phyloP scores from a whole-genome alignment of 2,329 filamentous ascomycete genomes.

The Eurotiales sp. region DNA sequence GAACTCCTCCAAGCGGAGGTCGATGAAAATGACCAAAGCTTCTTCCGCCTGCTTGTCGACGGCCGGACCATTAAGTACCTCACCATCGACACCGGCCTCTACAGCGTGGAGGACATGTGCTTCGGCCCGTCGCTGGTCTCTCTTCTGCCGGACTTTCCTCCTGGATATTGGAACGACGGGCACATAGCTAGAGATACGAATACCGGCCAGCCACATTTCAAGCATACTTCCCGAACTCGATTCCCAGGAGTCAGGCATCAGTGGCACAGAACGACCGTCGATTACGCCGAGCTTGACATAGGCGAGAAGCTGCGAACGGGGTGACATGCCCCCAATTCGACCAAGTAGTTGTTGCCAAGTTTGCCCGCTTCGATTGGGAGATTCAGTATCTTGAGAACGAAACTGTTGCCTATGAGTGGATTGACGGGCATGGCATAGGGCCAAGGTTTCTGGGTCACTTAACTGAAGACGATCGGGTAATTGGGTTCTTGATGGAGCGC shows the following conservation, averaged over 20 bases:
- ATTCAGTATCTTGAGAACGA: conserved; percentile 29
- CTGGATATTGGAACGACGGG: conserved; percentile 31
- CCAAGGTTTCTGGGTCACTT: conserved; percentile 40
- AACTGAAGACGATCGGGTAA: conserved; percentile 35
- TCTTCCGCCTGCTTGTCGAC: conserved; percentile 25
- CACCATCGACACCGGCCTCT: conserved; percentile 25
- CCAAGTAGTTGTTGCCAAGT: conserved; percentile 26
- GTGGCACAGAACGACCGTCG: conserved; percentile 23
- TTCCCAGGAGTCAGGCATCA: conserved; percentile 21
- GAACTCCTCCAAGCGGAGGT: conserved; percentile 26
- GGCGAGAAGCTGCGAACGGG: conserved; percentile 22
- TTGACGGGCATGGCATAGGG: conserved; percentile 32
- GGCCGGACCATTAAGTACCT: conserved; percentile 26
- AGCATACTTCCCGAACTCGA: conserved; percentile 13
- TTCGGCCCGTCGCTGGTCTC: conserved; percentile 25
- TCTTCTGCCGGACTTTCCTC: conserved; percentile 21
- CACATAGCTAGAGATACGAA: conserved; percentile 18
- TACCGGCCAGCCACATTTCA: conserved; percentile 21
- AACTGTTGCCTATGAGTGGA: too few species aligned
- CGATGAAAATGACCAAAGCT: conserved; percentile 25
- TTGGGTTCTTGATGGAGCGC: conserved; percentile 38
- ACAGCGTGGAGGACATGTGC: conserved; percentile 25
- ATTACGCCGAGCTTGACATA: too few species aligned
- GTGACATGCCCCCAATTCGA: conserved; percentile 14
- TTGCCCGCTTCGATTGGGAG: too few species aligned